Percentiles rank a stretch among this genome's conserved stretches.
These are phyloP conservation scores for Volvariella surrecta DNA, from an alignment of 1,284 basidiomycete species.

Conservation along the genomic window DNA sequence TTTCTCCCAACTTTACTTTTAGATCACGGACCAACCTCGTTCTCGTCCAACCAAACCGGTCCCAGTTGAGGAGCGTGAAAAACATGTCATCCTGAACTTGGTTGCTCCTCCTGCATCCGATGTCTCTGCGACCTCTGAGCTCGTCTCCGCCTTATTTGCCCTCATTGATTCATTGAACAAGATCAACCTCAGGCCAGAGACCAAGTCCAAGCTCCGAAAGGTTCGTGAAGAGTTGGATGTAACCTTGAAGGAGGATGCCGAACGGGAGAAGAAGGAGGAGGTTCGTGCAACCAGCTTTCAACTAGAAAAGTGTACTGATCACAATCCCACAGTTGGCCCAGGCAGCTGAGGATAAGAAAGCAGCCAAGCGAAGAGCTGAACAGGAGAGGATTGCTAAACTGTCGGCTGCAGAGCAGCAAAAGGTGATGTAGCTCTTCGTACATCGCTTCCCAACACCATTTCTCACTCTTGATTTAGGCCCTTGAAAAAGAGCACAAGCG, in stretches of 20 bases:
- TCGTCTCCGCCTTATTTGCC: constrained; percentile 63
- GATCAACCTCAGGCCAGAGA: constrained; percentile 69
- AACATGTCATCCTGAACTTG: constrained; percentile 68
- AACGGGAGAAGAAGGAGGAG: constrained; percentile 67
- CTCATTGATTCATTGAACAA: constrained; percentile 63
- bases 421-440: too few species aligned
- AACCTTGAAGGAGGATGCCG: constrained; percentile 57
- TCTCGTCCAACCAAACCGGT: constrained; percentile 52
- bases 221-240: constrained; percentile 64
- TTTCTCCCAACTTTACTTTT: constrained; percentile 1
- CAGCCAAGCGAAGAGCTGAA: constrained; percentile 68
- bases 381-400: constrained; percentile 65
- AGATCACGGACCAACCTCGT: constrained; percentile 81
- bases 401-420: constrained; percentile 77
- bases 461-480: too few species aligned
- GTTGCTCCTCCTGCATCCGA: constrained; percentile 37
- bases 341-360: constrained; percentile 57
- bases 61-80: constrained; percentile 40
- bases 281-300: constrained; percentile 21
- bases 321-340: constrained; percentile 19
- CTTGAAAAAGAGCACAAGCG: constrained; percentile 74
- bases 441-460: too few species aligned
- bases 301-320: background rate
- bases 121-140: constrained; percentile 40
- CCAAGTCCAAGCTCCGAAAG: constrained; percentile 65